A percentile compares a stretch with the other conserved stretches of the same genome.
Evolutionary conservation across 768 basidiomycete species (phyloP).

Genomic region (Boletus huronensis): DNA sequence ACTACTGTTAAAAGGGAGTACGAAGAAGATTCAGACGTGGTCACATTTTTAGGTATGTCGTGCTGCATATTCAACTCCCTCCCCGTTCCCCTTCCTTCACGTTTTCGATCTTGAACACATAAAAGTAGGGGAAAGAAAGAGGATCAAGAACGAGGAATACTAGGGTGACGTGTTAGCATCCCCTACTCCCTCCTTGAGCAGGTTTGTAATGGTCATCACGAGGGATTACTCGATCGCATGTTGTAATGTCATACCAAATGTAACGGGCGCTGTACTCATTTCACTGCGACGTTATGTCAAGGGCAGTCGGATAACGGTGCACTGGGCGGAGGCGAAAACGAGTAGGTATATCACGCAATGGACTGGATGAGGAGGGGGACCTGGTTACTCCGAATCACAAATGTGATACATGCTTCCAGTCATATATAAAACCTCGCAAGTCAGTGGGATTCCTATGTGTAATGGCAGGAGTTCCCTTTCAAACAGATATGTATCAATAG

Average conservation of each 20-base stretch:
- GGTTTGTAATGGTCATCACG: not conserved
- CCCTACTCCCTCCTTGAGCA: not conserved
- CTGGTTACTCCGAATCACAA: too few relatives aligned
- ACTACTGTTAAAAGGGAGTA: slow-evolving; percentile 12
- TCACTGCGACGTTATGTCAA: not conserved
- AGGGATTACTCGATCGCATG: not conserved
- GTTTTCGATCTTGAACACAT: not conserved
- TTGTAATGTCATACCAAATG: not conserved
- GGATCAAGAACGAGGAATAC: slow-evolving; percentile 17
- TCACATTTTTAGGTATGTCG: slow-evolving; percentile 1
- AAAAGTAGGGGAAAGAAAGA: slow-evolving; percentile 8
- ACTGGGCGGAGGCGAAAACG: not conserved
- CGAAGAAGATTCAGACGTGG: slow-evolving; percentile 5
- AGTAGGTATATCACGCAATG: too few relatives aligned
- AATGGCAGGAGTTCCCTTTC: too few relatives aligned
- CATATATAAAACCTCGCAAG: too few relatives aligned
- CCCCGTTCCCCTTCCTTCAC: too few relatives aligned
- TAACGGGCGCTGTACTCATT: not conserved
- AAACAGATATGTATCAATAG: too few relatives aligned
- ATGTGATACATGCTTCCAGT: too few relatives aligned
- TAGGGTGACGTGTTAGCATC: not conserved
- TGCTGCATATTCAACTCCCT: not conserved
- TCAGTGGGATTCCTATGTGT: too few relatives aligned
- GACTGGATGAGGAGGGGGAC: too few relatives aligned
- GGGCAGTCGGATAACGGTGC: not conserved